phyloP scores from a whole-genome alignment of 148 eudicot species.

The Vaccinium darrowii region DNA sequence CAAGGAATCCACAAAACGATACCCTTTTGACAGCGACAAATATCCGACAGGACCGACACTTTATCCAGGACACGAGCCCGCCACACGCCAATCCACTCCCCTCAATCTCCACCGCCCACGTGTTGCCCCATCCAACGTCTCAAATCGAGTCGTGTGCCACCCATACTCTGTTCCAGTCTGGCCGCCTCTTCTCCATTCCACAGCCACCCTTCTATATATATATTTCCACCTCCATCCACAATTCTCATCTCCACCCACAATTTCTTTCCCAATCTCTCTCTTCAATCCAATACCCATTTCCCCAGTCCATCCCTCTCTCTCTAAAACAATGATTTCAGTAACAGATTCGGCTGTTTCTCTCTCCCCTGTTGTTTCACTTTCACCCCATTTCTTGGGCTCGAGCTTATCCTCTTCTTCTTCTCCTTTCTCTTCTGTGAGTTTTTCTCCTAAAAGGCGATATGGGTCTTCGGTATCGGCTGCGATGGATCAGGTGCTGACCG shows the following conservation, averaged over 20 bases:
- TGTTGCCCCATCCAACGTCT: slow-evolving; percentile 35
- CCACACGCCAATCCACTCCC: slow-evolving; percentile 68
- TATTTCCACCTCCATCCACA: background rate
- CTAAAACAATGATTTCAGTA: slow-evolving; percentile 14
- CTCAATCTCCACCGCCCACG: slow-evolving; percentile 45
- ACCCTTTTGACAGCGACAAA: slow-evolving; percentile 28
- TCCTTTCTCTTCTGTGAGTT: background rate
- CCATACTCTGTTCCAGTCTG: background rate
- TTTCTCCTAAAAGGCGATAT: slow-evolving; percentile 16
- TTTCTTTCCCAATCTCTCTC: background rate
- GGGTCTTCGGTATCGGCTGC: slow-evolving; percentile 25
- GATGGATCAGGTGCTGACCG: slow-evolving; percentile 36
- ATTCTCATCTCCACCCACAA: background rate
- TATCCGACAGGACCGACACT: slow-evolving; percentile 14
- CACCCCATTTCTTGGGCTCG: background rate
- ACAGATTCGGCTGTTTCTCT: slow-evolving; percentile 17
- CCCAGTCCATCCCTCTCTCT: background rate
- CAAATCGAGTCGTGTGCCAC: slow-evolving; percentile 13
- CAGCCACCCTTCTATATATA: background rate
- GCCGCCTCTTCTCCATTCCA: slow-evolving; percentile 10
- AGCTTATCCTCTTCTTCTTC: background rate
- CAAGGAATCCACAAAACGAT: background rate
- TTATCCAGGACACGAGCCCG: slow-evolving; percentile 53
- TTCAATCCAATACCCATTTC: background rate
- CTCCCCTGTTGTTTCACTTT: slow-evolving; percentile 12